Evolutionary conservation across 2,329 filamentous ascomycete genomes (phyloP), one percentile per base, ranked within the genome.

Genomic region (Scedosporium minutisporum): DNA sequence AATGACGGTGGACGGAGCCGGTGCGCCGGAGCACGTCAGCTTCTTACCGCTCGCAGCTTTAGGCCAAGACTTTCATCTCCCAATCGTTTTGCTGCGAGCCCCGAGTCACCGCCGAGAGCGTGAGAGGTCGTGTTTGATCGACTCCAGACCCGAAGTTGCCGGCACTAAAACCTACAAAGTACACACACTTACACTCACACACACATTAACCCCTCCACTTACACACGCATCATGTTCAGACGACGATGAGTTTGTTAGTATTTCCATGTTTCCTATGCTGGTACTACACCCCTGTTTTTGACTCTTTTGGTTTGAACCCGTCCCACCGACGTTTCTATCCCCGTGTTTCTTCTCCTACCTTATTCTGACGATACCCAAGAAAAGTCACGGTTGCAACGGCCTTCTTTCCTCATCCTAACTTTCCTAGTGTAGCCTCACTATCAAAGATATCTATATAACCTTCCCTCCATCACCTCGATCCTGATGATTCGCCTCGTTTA

Each of bases 111-210:
- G 21, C n/a, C 48, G 48, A 53, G 38, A 58, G 55, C 55, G 55
- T 58, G 55, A 58, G 55, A 58, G 55, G 55, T 33, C 23, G 18
- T 58, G 55, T 58, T 58, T 58, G 55, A 58, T 58, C 55, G 55
- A 14, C 55, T 58, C 55, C 12, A 21, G 27, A 58, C 55, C 55
- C 55, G 23, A 58, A 58, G 55, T 16, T 33, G 55, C 55, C 55
- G 55, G 55, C 55, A 58, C 55, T 21, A 5, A n/a, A n/a, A 33
- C 29, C 25, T 27, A 27, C 29, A 33, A 33, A 6, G 1, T 6
- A 9, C 3, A 1, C 6, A 29, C 29, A 33, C 29, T 1, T 6
- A 9, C 3, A 1, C 6, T 5, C 29, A 33, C 29, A 9, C 29
- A 9, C 29, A 33, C 29, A 33, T 33, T 33, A 33, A 33, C 29